Evolutionary conservation across 2,329 filamentous ascomycete species (phyloP).

Genomic region (Chalara sp.): DNA sequence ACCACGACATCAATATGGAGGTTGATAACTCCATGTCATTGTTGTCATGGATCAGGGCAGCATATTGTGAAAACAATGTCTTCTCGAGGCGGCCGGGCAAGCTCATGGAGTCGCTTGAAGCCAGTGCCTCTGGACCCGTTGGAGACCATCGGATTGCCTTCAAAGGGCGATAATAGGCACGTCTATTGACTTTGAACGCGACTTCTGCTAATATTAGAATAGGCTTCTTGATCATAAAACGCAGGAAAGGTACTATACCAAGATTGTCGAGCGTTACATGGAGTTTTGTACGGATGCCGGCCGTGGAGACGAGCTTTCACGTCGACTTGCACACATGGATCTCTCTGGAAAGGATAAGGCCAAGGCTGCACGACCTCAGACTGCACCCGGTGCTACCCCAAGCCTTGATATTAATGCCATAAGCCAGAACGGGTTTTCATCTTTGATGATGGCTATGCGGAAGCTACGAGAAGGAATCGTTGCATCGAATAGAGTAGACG

Average conservation of each 20-base stretch:
- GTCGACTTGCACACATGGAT: slow-evolving; percentile 59
- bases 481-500: slow-evolving; percentile 66
- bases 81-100: slow-evolving; percentile 27
- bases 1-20: background rate
- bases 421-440: slow-evolving; percentile 53
- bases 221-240: slow-evolving; percentile 68
- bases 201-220: background rate
- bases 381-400: slow-evolving; percentile 8
- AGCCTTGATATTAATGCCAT: slow-evolving; percentile 7
- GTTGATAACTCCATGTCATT: background rate
- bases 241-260: slow-evolving; percentile 81
- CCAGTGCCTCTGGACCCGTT: slow-evolving; percentile 70
- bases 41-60: background rate
- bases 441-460: slow-evolving; percentile 75
- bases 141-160: slow-evolving; percentile 76
- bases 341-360: slow-evolving; percentile 14
- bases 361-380: slow-evolving; percentile 17
- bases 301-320: slow-evolving; percentile 65
- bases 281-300: slow-evolving; percentile 74
- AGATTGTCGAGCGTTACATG: slow-evolving; percentile 84
- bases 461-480: slow-evolving; percentile 90
- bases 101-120: slow-evolving; percentile 64
- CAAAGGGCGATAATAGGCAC: slow-evolving; percentile 84
- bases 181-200: background rate
- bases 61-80: slow-evolving; percentile 14